Conservation (phyloP, 1,139 yeast species). For the Saccharomycopsis hybrid region DNA sequence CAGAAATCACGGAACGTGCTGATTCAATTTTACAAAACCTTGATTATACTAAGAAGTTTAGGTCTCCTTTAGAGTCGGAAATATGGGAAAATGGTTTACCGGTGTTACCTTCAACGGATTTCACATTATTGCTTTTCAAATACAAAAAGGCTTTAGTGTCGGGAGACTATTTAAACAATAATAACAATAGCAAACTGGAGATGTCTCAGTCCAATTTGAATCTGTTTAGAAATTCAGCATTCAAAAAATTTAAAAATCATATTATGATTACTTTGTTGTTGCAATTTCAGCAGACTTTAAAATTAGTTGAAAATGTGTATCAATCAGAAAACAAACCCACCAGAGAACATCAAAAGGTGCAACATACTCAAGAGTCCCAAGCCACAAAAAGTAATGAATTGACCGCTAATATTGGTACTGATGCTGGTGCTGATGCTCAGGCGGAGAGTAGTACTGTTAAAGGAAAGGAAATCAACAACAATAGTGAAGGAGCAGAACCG, state of each 20-base stretch:
- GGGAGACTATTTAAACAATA: not conserved
- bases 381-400: too few species aligned
- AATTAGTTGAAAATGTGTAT: not conserved
- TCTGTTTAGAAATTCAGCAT: constrained; percentile 4
- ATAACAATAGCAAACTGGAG: too few species aligned
- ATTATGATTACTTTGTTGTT: not conserved
- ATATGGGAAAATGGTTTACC: constrained; percentile 19
- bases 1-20: too few species aligned
- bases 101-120: constrained; percentile 6
- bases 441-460: too few species aligned
- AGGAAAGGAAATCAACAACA: too few species aligned
- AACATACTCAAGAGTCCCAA: too few species aligned
- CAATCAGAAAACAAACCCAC: not conserved
- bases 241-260: not conserved
- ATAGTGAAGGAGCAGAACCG: too few species aligned
- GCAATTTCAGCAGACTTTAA: not conserved
- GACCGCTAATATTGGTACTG: too few species aligned
- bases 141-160: constrained; percentile 1
- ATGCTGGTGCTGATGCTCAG: too few species aligned
- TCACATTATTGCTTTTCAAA: constrained; percentile 5
- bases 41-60: too few species aligned
- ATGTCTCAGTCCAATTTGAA: constrained; percentile 3
- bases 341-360: too few species aligned
- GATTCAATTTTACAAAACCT: too few species aligned
- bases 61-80: constrained; percentile 9